These are phyloP conservation scores for Truncatella angustata DNA, from an alignment of 2,329 filamentous ascomycete species.

Conservation along the genomic window DNA sequence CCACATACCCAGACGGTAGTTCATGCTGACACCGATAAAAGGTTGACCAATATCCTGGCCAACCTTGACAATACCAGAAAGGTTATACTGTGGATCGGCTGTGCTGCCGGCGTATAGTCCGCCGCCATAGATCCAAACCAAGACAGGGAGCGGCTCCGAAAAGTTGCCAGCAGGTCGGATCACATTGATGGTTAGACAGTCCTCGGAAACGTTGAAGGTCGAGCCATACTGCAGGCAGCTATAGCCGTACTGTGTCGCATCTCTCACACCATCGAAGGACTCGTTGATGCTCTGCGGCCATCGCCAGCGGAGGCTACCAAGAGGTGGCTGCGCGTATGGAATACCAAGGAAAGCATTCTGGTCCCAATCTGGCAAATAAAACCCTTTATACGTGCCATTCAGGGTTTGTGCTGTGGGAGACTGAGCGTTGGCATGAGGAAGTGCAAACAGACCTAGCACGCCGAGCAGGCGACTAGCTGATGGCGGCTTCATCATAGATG, in stretches of 20 bases:
- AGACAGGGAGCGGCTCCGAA: conserved; percentile 35
- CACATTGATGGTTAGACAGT: conserved; percentile 45
- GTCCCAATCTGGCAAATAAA: conserved; percentile 30
- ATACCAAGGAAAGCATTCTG: conserved; percentile 41
- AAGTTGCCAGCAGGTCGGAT: conserved; percentile 35
- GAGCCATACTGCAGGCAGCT: conserved; percentile 46
- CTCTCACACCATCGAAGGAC: conserved; percentile 35
- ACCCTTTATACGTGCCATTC: conserved; percentile 34
- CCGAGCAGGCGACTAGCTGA: not conserved
- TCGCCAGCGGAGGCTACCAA: conserved; percentile 33
- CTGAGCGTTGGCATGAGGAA: not conserved
- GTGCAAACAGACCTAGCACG: not conserved
- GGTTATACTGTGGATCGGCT: conserved; percentile 59
- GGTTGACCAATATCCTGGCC: conserved; percentile 50
- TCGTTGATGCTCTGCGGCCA: conserved; percentile 35
- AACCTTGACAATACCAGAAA: conserved; percentile 58
- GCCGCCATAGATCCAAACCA: conserved; percentile 59
- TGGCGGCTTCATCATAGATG: not conserved
- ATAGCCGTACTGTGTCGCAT: conserved; percentile 40
- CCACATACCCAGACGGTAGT: conserved; percentile 52
- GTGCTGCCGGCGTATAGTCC: conserved; percentile 50
- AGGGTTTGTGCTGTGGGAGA: conserved; percentile 20
- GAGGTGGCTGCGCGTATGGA: conserved; percentile 37
- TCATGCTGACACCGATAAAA: conserved; percentile 52
- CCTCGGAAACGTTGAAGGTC: conserved; percentile 43